These are phyloP conservation scores for Somion occarium DNA, from an alignment of 1,284 basidiomycete genomes.

Conservation along the genomic window DNA sequence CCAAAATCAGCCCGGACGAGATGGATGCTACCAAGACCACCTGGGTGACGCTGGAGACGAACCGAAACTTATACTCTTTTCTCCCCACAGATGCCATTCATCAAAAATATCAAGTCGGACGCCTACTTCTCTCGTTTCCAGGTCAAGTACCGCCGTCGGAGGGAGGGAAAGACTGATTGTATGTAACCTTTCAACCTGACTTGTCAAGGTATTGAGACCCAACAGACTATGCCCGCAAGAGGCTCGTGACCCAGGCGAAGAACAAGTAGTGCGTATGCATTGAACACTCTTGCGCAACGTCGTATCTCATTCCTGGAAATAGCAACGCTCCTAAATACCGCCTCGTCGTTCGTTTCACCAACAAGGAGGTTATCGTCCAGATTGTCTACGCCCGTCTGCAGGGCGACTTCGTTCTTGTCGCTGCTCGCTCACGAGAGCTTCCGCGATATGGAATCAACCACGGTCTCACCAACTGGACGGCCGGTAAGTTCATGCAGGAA, in stretches of 20 bases:
- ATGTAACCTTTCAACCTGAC: constrained; percentile 23
- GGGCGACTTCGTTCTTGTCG: constrained; percentile 91
- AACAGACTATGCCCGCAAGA: constrained; percentile 93
- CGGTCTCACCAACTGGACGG: constrained; percentile 98
- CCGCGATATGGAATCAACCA: constrained; percentile 97
- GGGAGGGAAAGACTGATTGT: constrained; percentile 99
- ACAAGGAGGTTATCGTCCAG: constrained; percentile 89
- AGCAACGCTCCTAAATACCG: constrained; percentile 97
- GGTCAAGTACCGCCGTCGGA: constrained; percentile 92
- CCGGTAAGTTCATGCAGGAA: constrained; percentile 47
- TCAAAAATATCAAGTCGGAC: constrained; percentile 84
- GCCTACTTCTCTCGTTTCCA: constrained; percentile 98
- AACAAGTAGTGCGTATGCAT: constrained; percentile 96
- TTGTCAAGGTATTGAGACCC: constrained; percentile 6
- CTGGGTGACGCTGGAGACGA: constrained; percentile 29
- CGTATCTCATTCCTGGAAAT: background rate
- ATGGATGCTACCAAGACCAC: constrained; percentile 23
- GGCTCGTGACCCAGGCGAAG: constrained; percentile 96
- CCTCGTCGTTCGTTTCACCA: constrained; percentile 96
- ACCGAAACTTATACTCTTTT: constrained; percentile 8
- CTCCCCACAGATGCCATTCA: constrained; percentile 72
- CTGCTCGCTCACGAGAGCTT: constrained; percentile 89
- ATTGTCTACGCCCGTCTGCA: constrained; percentile 97
- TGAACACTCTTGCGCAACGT: background rate
- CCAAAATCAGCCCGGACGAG: constrained; percentile 11